A percentile compares a stretch with the other conserved stretches of the same genome.
Conservation (phyloP, 768 basidiomycete genomes). For the Xerocomellus chrysenteron region DNA sequence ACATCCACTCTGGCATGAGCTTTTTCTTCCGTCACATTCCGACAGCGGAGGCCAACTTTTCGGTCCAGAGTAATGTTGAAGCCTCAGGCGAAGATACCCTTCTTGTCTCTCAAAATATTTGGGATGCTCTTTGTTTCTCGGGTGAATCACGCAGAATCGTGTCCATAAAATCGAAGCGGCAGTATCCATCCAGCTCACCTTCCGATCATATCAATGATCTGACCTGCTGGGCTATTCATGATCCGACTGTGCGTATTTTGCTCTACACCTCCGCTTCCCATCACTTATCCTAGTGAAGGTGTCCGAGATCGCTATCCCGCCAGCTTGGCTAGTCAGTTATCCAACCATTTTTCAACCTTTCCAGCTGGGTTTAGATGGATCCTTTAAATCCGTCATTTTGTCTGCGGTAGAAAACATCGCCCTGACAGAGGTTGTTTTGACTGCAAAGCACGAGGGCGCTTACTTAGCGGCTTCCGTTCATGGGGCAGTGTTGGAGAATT, state of each 20-base stretch:
- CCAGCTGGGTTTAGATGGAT: conserved; percentile 2
- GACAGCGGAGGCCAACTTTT: conserved; percentile 29
- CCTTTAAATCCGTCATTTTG: conserved; percentile 18
- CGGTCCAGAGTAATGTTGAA: conserved; percentile 12
- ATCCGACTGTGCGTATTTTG: conserved; percentile 40
- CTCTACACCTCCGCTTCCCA: neutral
- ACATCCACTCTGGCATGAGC: conserved; percentile 29
- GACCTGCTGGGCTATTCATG: conserved; percentile 36
- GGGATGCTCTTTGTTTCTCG: conserved; percentile 26
- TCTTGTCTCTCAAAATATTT: conserved; percentile 34
- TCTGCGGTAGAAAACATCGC: conserved; percentile 30
- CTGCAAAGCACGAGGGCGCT: conserved; percentile 49
- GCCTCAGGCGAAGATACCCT: conserved; percentile 24
- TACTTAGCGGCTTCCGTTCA: conserved; percentile 42
- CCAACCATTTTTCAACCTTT: conserved; percentile 36
- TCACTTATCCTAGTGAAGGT: conserved; percentile 32
- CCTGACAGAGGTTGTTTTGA: conserved; percentile 52
- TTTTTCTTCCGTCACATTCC: conserved; percentile 34
- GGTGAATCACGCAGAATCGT: conserved; percentile 16
- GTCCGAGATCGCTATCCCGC: conserved; percentile 37
- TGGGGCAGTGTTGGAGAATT: conserved; percentile 39
- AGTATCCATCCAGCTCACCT: neutral
- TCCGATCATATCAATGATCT: conserved; percentile 13
- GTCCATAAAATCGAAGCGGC: conserved; percentile 24
- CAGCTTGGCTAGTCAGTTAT: conserved; percentile 39